Percentiles rank a stretch among this genome's conserved stretches.
Conservation (phyloP, 2,329 filamentous ascomycete species). For the Fusarium longipes region DNA sequence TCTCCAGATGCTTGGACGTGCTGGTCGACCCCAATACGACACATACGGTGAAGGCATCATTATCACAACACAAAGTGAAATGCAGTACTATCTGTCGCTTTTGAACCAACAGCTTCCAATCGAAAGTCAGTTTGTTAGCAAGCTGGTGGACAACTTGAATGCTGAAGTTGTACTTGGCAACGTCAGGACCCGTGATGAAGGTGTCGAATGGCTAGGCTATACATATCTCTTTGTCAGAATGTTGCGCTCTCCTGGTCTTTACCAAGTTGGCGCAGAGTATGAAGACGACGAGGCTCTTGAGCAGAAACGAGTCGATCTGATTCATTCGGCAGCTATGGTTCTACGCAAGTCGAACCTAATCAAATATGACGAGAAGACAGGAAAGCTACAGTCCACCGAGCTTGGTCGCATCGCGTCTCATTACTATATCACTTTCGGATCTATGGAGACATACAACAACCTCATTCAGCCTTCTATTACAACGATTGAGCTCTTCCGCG, state of each 20-base stretch:
- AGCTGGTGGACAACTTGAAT: slow-evolving; percentile 94
- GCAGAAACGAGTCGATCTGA: slow-evolving; percentile 96
- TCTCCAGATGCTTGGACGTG: slow-evolving; percentile 97
- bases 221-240: slow-evolving; percentile 98
- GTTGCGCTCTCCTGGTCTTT: slow-evolving; percentile 93
- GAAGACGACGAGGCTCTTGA: slow-evolving; percentile 91
- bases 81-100: slow-evolving; percentile 96
- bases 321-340: slow-evolving; percentile 90
- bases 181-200: slow-evolving; percentile 89
- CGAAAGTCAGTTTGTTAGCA: slow-evolving; percentile 94
- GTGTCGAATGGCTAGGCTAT: slow-evolving; percentile 98
- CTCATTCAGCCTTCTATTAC: slow-evolving; percentile 93
- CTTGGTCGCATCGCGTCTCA: slow-evolving; percentile 95
- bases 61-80: slow-evolving; percentile 93
- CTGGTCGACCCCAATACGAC: slow-evolving; percentile 94
- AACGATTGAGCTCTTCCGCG: slow-evolving; percentile 94
- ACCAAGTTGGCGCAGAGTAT: slow-evolving; percentile 96
- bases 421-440: slow-evolving; percentile 97
- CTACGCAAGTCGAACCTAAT: slow-evolving; percentile 88
- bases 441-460: slow-evolving; percentile 97
- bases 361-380: slow-evolving; percentile 95
- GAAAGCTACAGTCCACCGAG: slow-evolving; percentile 89
- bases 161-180: slow-evolving; percentile 96
- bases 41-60: slow-evolving; percentile 99
- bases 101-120: slow-evolving; percentile 98